These are phyloP conservation scores for Xerocomellus intermedius DNA, from an alignment of 768 basidiomycete species.

Conservation along the genomic window DNA sequence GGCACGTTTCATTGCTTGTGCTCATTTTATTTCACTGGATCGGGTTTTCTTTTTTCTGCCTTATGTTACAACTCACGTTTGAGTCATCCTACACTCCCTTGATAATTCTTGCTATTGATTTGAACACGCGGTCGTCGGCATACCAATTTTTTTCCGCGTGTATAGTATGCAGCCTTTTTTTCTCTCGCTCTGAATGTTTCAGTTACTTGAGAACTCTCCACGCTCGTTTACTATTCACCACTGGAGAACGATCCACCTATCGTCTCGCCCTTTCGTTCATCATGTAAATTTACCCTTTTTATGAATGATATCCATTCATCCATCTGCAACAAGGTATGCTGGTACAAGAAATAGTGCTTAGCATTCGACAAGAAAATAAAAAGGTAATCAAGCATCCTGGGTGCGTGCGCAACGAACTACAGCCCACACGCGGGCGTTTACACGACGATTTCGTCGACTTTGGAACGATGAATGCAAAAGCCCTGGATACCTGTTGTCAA, in stretches of 20 bases:
- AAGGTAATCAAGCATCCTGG: background rate
- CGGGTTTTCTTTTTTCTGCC: background rate
- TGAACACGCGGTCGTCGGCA: slow-evolving; percentile 11
- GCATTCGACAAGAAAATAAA: background rate
- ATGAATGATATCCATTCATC: slow-evolving; percentile 20
- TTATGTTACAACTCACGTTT: slow-evolving; percentile 20
- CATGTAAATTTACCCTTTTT: slow-evolving; percentile 14
- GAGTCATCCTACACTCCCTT: slow-evolving; percentile 32
- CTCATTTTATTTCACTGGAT: slow-evolving; percentile 8
- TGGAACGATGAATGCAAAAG: slow-evolving; percentile 66
- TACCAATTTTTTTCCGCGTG: slow-evolving; percentile 19
- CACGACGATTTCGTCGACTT: slow-evolving; percentile 59
- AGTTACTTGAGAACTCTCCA: slow-evolving; percentile 6
- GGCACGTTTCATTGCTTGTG: background rate
- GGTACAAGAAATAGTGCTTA: background rate
- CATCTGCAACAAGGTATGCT: background rate
- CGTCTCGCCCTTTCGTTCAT: slow-evolving; percentile 21
- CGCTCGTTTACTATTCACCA: slow-evolving; percentile 16
- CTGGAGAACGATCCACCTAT: slow-evolving; percentile 23
- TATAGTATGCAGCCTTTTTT: slow-evolving; percentile 33
- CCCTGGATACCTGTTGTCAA: slow-evolving; percentile 28
- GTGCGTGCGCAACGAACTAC: too few relatives aligned
- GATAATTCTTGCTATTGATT: slow-evolving; percentile 30
- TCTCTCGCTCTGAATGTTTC: slow-evolving; percentile 1
- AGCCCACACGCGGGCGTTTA: background rate